These are phyloP conservation scores for Cladosporium sp. DNA, from an alignment of 2,329 filamentous ascomycete species.

Conservation along the genomic window DNA sequence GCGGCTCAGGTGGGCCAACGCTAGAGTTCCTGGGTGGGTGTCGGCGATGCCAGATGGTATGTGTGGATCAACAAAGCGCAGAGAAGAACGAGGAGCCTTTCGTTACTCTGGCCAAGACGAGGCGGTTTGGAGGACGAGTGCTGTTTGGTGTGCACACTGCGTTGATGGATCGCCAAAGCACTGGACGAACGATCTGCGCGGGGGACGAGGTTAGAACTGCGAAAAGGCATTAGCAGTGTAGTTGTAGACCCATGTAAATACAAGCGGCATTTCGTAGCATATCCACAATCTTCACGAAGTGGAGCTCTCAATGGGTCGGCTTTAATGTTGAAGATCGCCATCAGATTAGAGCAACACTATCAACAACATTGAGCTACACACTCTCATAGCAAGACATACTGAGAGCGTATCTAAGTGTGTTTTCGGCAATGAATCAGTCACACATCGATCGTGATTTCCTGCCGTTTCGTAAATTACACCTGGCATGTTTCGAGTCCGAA, in stretches of 20 bases:
- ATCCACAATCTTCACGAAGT: not conserved
- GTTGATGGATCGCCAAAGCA: slow-evolving; percentile 15
- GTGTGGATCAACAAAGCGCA: slow-evolving; percentile 81
- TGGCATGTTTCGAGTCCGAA: not conserved
- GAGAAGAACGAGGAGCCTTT: slow-evolving; percentile 81
- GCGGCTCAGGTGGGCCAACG: slow-evolving; percentile 46
- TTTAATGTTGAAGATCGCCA: not conserved
- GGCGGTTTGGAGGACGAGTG: slow-evolving; percentile 79
- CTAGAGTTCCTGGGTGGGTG: slow-evolving; percentile 81
- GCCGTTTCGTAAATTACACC: not conserved
- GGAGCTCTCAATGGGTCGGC: not conserved
- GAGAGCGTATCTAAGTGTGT: not conserved
- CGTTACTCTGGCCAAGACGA: slow-evolving; percentile 81
- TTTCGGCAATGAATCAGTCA: not conserved
- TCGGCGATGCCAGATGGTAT: slow-evolving; percentile 93
- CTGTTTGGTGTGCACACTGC: slow-evolving; percentile 79
- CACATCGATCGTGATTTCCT: not conserved
- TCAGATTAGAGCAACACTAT: not conserved
- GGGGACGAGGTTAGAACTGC: slow-evolving; percentile 25
- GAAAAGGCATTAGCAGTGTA: not conserved
- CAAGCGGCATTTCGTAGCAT: not conserved
- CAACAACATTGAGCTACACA: not conserved
- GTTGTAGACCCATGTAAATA: not conserved
- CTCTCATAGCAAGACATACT: not conserved
- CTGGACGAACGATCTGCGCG: slow-evolving; percentile 20